These are phyloP conservation scores for Lotmaria passim DNA, from an alignment of 208 protist genomes.

Conservation along the genomic window DNA sequence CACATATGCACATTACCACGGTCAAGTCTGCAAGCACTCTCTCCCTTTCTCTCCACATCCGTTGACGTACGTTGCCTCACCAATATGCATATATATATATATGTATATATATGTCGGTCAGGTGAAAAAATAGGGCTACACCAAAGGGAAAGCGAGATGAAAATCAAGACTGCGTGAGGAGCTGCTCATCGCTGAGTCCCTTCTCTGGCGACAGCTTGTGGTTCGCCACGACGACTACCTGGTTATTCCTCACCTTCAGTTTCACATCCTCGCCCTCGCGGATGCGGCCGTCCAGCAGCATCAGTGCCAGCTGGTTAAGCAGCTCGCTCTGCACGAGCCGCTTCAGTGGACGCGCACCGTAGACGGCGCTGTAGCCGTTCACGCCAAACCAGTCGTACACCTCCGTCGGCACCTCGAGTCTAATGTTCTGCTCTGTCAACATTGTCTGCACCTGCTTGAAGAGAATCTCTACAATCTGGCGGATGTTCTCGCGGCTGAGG, in stretches of 20 bases:
- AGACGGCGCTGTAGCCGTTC: constrained; percentile 92
- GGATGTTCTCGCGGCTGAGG: constrained; percentile 83
- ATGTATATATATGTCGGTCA: no score
- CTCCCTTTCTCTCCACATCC: no score
- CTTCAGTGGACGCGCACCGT: constrained; percentile 96
- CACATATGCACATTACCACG: neutral
- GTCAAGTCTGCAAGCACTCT: no score
- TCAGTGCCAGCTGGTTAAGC: constrained; percentile 91
- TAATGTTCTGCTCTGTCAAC: constrained; percentile 90
- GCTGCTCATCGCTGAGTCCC: constrained; percentile 42
- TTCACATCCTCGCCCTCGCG: constrained; percentile 73
- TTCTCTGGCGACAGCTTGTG: constrained; percentile 47
- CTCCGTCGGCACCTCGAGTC: constrained; percentile 55
- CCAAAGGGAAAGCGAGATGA: neutral
- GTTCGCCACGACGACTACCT: constrained; percentile 67
- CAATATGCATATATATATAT: no score
- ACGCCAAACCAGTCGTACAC: constrained; percentile 87
- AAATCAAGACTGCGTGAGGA: constrained; percentile 8
- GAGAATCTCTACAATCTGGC: constrained; percentile 92
- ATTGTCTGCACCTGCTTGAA: constrained; percentile 75
- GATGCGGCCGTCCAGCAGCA: constrained; percentile 86
- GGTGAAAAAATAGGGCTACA: neutral
- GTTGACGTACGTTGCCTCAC: no score
- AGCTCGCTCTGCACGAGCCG: constrained; percentile 93
- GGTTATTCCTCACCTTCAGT: constrained; percentile 50